Evolutionary conservation across 495 filamentous ascomycete genomes (phyloP).

Genomic region (Hyaloscypha variabilis): DNA sequence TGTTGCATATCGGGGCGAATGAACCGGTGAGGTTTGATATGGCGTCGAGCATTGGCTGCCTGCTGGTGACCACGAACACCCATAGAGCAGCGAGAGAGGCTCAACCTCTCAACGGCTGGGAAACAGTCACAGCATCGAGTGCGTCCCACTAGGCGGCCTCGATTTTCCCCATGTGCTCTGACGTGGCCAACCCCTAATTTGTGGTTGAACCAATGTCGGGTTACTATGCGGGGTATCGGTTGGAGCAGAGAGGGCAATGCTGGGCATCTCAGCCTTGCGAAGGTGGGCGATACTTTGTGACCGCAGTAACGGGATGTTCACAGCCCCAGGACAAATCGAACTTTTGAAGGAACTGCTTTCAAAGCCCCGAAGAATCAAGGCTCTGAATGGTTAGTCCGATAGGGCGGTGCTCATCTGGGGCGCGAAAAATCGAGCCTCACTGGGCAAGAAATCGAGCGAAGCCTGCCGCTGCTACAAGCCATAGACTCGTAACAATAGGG

Average conservation of each 20-base stretch:
- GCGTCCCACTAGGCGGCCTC: not conserved
- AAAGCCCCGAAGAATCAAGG: not conserved
- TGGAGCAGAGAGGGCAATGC: not conserved
- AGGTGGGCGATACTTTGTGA: not conserved
- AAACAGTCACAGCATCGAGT: not conserved
- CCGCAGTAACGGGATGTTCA: not conserved
- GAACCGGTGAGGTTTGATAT: not conserved
- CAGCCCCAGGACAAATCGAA: not conserved
- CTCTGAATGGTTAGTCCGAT: not conserved
- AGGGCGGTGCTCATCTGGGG: not conserved
- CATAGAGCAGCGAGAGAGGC: not conserved
- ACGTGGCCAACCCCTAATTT: not conserved
- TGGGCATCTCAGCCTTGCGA: not conserved
- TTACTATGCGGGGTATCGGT: not conserved
- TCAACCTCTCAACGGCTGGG: not conserved
- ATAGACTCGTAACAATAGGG: not conserved
- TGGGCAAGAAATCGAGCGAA: not conserved
- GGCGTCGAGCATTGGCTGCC: not conserved
- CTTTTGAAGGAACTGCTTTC: not conserved
- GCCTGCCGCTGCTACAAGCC: not conserved
- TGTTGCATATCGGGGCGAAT: slow-evolving; percentile 1
- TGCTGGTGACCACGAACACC: not conserved
- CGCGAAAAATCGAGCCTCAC: not conserved
- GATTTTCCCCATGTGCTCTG: not conserved
- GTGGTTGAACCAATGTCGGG: not conserved